A percentile compares a stretch with the other conserved stretches of the same genome.
Conservation (phyloP, 495 filamentous ascomycete species). For the Tuber borchii region DNA sequence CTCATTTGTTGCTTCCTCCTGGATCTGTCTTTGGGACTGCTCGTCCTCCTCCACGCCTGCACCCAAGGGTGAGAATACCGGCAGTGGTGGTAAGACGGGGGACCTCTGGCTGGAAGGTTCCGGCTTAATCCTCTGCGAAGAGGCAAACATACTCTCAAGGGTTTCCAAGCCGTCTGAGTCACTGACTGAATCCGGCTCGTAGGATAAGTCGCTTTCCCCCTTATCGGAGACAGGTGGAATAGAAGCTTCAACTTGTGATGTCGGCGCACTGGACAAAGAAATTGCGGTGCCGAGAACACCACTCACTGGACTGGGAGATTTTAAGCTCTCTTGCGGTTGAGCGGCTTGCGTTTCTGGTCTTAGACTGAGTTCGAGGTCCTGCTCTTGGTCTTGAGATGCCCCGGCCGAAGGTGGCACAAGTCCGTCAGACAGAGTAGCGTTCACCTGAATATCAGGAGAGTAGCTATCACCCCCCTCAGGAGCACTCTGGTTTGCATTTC, state of each 20-base stretch:
- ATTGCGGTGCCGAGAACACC: neutral
- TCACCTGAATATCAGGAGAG: neutral
- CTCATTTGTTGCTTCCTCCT: constrained; percentile 22
- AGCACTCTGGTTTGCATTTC: neutral
- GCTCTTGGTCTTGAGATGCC: neutral
- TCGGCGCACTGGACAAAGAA: neutral
- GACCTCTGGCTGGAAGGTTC: constrained; percentile 15
- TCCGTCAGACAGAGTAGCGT: neutral
- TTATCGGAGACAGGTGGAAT: neutral
- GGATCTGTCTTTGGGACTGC: constrained; percentile 22
- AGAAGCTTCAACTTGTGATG: neutral
- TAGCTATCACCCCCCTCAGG: neutral
- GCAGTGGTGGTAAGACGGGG: constrained; percentile 17
- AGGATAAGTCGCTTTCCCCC: constrained; percentile 1
- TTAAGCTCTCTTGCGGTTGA: neutral
- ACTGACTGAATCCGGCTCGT: constrained; percentile 19
- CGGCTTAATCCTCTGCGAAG: constrained; percentile 30
- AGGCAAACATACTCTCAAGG: constrained; percentile 30
- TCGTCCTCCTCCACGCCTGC: neutral
- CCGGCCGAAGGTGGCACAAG: neutral
- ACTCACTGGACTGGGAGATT: neutral
- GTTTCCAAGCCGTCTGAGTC: constrained; percentile 28
- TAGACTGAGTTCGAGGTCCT: neutral
- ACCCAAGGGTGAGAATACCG: constrained; percentile 19
- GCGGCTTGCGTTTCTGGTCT: neutral